A percentile compares a stretch with the other conserved stretches of the same genome.
phyloP scores from a whole-genome alignment of 83 land plant genomes.

The Thuja plicata region DNA sequence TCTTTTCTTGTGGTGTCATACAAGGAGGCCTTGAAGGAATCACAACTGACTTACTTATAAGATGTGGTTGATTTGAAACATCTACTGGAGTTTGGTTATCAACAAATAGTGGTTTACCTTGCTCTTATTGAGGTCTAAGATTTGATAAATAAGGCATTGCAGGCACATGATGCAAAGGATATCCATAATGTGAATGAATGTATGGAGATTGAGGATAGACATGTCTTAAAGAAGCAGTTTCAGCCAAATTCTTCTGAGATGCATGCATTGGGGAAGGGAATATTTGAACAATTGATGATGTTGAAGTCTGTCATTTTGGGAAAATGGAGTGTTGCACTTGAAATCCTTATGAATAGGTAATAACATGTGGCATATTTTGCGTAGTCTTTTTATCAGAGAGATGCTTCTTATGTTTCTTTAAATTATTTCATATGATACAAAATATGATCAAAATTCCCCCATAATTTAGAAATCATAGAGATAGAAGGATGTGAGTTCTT shows the following conservation, averaged over 20 bases:
- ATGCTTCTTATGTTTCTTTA: slow-evolving; percentile 11
- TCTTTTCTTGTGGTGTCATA: slow-evolving; percentile 53
- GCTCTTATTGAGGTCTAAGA: slow-evolving; percentile 2
- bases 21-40: slow-evolving; percentile 24
- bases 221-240: slow-evolving; percentile 7
- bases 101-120: slow-evolving; percentile 16
- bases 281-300: slow-evolving; percentile 13
- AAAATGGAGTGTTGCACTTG: slow-evolving; percentile 9
- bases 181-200: slow-evolving; percentile 22
- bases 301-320: slow-evolving; percentile 7
- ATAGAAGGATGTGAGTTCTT: too few relatives aligned
- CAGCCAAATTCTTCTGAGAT: slow-evolving; percentile 1
- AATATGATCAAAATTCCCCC: too few relatives aligned
- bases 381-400: slow-evolving; percentile 5
- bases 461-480: too few relatives aligned
- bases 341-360: slow-evolving; percentile 8
- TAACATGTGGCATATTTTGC: not conserved
- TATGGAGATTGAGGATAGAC: slow-evolving; percentile 18
- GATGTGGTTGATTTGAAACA: slow-evolving; percentile 11
- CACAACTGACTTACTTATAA: not conserved
- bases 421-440: too few relatives aligned
- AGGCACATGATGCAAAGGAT: slow-evolving; percentile 21
- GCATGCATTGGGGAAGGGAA: slow-evolving; percentile 15
- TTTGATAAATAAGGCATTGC: slow-evolving; percentile 11
- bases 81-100: slow-evolving; percentile 7